Evolutionary conservation across 2,329 filamentous ascomycete species (phyloP).

Genomic region (Hirsutella thompsonii): DNA sequence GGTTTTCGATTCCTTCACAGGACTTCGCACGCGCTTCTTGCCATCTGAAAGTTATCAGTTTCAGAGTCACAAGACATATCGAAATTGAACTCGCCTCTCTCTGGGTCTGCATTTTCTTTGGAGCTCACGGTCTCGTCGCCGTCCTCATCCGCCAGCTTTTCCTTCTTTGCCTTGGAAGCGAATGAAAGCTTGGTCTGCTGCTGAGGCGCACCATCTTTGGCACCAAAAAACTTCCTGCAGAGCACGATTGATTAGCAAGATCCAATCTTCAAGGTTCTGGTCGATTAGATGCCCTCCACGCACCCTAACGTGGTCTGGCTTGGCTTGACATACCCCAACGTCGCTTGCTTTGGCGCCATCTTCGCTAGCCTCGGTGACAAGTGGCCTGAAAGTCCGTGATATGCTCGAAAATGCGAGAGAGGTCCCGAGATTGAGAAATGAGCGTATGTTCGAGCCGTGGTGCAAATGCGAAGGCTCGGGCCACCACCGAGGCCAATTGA

Average conservation of each 20-base stretch:
- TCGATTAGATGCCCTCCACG: conserved; percentile 16
- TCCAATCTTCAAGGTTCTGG: not conserved
- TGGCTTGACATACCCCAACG: conserved; percentile 74
- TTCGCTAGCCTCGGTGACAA: conserved; percentile 7
- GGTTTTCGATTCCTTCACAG: conserved; percentile 21
- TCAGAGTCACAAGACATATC: not conserved
- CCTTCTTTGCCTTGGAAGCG: conserved; percentile 40
- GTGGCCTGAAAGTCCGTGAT: no score
- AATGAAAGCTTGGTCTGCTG: conserved; percentile 76
- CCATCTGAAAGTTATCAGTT: conserved; percentile 18
- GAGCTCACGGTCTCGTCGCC: conserved; percentile 13
- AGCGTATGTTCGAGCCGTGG: conserved; percentile 2
- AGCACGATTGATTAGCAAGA: not conserved
- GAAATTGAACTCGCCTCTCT: conserved; percentile 18
- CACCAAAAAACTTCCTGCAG: conserved; percentile 72
- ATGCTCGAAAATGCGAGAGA: conserved; percentile 3
- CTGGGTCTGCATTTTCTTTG: conserved; percentile 25
- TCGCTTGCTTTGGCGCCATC: conserved; percentile 60
- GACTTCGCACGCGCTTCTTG: conserved; percentile 30
- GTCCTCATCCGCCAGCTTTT: conserved; percentile 18
- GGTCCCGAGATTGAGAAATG: conserved; percentile 5
- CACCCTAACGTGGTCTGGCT: conserved; percentile 64
- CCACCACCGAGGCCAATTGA: conserved; percentile 8
- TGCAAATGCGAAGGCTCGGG: conserved; percentile 8
- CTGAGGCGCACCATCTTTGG: conserved; percentile 38